Percentiles rank a stretch among this genome's conserved stretches.
These are phyloP conservation scores for Colletotrichum viniferum DNA, from an alignment of 2,329 filamentous ascomycete species.

Conservation along the genomic window DNA sequence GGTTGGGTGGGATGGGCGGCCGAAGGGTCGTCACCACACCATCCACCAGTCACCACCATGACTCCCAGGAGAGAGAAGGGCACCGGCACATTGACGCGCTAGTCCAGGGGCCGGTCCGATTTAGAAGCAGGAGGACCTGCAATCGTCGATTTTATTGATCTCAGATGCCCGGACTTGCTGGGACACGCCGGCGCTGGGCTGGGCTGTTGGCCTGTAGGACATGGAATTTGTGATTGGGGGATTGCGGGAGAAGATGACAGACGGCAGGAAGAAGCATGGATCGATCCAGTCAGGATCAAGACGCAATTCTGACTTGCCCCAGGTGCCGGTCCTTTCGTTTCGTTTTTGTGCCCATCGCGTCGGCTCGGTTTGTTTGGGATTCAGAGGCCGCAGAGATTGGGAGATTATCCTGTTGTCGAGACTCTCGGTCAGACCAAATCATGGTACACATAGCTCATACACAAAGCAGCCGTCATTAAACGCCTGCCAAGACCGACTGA, in stretches of 20 bases:
- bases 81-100: conserved; percentile 18
- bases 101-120: conserved; percentile 20
- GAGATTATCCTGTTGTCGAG: background rate
- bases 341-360: background rate
- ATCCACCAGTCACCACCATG: background rate
- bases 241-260: background rate
- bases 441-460: background rate
- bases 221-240: background rate
- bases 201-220: background rate
- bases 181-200: background rate
- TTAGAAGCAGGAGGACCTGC: conserved; percentile 10
- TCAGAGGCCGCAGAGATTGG: background rate
- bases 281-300: background rate
- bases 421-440: background rate
- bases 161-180: background rate
- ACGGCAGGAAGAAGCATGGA: background rate
- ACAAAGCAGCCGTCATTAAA: background rate
- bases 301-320: background rate
- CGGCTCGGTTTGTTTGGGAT: conserved; percentile 4
- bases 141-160: conserved; percentile 17
- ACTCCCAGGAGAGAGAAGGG: background rate
- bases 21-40: background rate
- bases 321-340: background rate
- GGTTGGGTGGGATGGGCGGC: background rate
- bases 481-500: background rate